Evolutionary conservation across 495 filamentous ascomycete genomes (phyloP), one percentile per base, ranked within the genome.

Genomic region (Thozetella sp.): DNA sequence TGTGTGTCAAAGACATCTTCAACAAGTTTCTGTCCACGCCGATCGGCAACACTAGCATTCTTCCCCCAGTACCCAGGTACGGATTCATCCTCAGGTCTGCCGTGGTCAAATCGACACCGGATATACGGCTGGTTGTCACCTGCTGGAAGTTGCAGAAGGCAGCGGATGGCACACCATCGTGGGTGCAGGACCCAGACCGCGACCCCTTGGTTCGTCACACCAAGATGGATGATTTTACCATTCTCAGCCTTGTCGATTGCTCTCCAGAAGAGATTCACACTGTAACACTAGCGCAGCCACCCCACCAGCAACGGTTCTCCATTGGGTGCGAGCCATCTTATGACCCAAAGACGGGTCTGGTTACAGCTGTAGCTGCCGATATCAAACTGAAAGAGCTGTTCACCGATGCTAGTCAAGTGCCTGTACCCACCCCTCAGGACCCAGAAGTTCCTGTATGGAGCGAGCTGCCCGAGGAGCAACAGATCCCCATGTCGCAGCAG

Each of bases 281-380:
- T 12, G 51, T 64, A 10, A 61, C 54, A 3, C 56, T 76, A 50
- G 54, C 63, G 11, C 66, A 70, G 52, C 72, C 74, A 1, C 56
- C 66, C 0, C 75, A 77, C 58, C 75, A 77, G 27, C 72, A 75
- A 25, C 56, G 55, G 23, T 77, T 77, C 43, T 30, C 46, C 1
- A 13, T 65, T 15, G 63, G 51, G n/a, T 26, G 10, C 10, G 22
- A 15, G 15, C 43, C 43, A 22, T 23, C 25, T 25, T 22, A 25
- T 25, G 20, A 25, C 23, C 12, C 25, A n/a, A n/a, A n/a, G n/a
- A n/a, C n/a, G n/a, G n/a, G n/a, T n/a, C n/a, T n/a, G n/a, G n/a
- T n/a, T n/a, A n/a, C n/a, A n/a, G n/a, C n/a, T n/a, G n/a, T n/a
- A n/a, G n/a, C n/a, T n/a, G n/a, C n/a, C n/a, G n/a, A n/a, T n/a